Conservation (phyloP, 2,329 filamentous ascomycete species). For the Pseudopyricularia javanii region DNA sequence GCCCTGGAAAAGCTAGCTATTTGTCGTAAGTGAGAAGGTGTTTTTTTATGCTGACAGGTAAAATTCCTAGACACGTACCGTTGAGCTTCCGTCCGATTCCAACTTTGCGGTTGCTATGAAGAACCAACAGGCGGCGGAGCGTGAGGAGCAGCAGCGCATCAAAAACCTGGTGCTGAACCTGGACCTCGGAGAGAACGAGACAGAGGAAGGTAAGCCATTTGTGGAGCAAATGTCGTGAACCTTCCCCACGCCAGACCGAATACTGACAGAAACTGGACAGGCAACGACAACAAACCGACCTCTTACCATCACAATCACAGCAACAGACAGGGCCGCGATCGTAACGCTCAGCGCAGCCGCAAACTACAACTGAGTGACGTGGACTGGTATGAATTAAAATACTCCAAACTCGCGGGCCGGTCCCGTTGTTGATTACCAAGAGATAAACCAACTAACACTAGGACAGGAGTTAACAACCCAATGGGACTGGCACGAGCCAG, state of each 20-base stretch:
- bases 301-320: conserved; percentile 40
- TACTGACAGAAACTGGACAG: conserved; percentile 33
- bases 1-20: too few relatives aligned
- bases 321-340: conserved; percentile 47
- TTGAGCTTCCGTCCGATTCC: conserved; percentile 82
- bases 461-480: too few relatives aligned
- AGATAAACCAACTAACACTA: too few relatives aligned
- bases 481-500: too few relatives aligned
- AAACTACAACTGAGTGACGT: conserved; percentile 94
- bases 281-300: conserved; percentile 29
- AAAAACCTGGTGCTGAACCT: conserved; percentile 96
- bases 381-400: conserved; percentile 66
- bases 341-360: conserved; percentile 63
- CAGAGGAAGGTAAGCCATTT: conserved; percentile 58
- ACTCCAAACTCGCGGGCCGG: background rate
- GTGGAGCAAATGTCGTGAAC: conserved; percentile 12
- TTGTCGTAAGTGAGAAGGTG: background rate
- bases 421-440: too few relatives aligned
- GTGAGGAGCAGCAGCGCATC: conserved; percentile 95
- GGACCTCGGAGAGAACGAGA: conserved; percentile 76
- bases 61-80: conserved; percentile 62
- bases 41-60: background rate
- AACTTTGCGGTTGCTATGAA: conserved; percentile 95
- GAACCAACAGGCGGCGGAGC: conserved; percentile 85
- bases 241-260: conserved; percentile 29